These are phyloP conservation scores for Bretschneidera sinensis DNA, from an alignment of 345 rosid species.

Conservation along the genomic window DNA sequence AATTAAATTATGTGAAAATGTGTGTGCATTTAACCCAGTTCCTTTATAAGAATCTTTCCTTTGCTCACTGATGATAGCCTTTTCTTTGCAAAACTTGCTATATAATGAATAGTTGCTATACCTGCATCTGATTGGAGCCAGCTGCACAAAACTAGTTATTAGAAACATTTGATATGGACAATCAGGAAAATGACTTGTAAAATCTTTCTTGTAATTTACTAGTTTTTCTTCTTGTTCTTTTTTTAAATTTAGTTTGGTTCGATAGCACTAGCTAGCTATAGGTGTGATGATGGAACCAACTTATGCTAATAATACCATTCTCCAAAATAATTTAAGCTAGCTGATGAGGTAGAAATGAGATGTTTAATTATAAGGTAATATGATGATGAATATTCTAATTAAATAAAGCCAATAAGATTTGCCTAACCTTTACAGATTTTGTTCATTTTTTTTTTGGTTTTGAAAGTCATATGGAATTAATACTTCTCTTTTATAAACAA, in stretches of 20 bases:
- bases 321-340: conserved; percentile 7
- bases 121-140: conserved; percentile 30
- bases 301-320: not conserved
- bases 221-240: not conserved
- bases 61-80: conserved; percentile 17
- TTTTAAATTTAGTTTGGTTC: conserved; percentile 7
- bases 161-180: conserved; percentile 20
- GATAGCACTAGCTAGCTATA: conserved; percentile 8
- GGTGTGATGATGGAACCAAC: conserved; percentile 36
- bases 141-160: conserved; percentile 23
- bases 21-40: conserved; percentile 20
- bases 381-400: not conserved
- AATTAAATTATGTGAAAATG: not conserved
- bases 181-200: conserved; percentile 26
- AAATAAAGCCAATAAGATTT: conserved; percentile 25
- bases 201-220: conserved; percentile 1
- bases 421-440: conserved; percentile 30
- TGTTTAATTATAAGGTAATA: not conserved
- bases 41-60: conserved; percentile 26
- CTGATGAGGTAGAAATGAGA: not conserved
- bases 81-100: conserved; percentile 27
- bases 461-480: no score
- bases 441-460: conserved; percentile 9
- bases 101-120: conserved; percentile 28
- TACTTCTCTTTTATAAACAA: conserved; percentile 3